Evolutionary conservation across 331 rosid species (phyloP).

Genomic region (Telfairia occidentalis): DNA sequence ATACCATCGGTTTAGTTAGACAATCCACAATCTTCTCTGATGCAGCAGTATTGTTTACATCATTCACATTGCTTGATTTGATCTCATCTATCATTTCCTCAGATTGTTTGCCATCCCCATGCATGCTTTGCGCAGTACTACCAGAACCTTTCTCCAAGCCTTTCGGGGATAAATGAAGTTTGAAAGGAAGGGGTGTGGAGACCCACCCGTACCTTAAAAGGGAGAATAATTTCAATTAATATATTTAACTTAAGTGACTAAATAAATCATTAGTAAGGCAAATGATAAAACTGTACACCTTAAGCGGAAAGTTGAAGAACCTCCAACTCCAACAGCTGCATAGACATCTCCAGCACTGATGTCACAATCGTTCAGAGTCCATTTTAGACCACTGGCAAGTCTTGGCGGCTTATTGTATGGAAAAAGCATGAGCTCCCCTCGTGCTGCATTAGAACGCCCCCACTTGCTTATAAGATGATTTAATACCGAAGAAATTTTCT

Average conservation of each 20-base stretch:
- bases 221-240: conserved; percentile 15
- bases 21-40: conserved; percentile 25
- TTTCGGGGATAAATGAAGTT: conserved; percentile 19
- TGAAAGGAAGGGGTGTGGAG: conserved; percentile 20
- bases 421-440: conserved; percentile 52
- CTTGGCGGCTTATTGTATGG: conserved; percentile 34
- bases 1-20: conserved; percentile 26
- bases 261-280: not conserved
- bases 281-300: conserved; percentile 31
- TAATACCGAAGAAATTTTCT: conserved; percentile 76
- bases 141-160: conserved; percentile 17
- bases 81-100: conserved; percentile 19
- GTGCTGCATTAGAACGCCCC: conserved; percentile 53
- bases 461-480: conserved; percentile 67
- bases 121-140: conserved; percentile 13
- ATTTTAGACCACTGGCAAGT: conserved; percentile 33
- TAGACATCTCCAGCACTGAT: conserved; percentile 46
- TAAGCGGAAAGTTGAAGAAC: conserved; percentile 62
- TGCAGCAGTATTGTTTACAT: conserved; percentile 20
- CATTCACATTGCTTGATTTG: conserved; percentile 22
- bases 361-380: conserved; percentile 51
- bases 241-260: conserved; percentile 4
- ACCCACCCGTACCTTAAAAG: conserved; percentile 80
- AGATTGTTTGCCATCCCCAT: conserved; percentile 19
- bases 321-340: conserved; percentile 65